Evolutionary conservation across 129 eudicot species (phyloP).

Genomic region (Logfia minima): DNA sequence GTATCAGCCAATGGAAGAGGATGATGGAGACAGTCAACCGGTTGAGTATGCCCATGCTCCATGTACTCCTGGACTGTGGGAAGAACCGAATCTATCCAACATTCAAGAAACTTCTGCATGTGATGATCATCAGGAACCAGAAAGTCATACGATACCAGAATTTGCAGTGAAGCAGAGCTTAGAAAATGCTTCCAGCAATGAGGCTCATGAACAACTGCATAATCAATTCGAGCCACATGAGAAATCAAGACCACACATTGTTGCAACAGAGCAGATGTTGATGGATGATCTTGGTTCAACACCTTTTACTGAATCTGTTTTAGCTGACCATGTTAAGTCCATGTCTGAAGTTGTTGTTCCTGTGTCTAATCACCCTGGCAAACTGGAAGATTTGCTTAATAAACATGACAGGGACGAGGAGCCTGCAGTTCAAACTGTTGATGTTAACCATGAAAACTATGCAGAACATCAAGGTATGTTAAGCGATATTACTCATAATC

Average conservation of each 20-base stretch:
- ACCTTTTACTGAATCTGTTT: conserved; percentile 28
- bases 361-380: conserved; percentile 27
- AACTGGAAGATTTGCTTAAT: conserved; percentile 23
- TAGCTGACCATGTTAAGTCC: conserved; percentile 16
- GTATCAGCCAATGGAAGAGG: conserved; percentile 37
- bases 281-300: conserved; percentile 28
- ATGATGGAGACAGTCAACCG: conserved; percentile 44
- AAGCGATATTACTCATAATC: neutral
- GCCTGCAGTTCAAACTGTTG: conserved; percentile 23
- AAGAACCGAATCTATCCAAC: conserved; percentile 71
- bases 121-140: conserved; percentile 72
- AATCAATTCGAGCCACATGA: conserved; percentile 33
- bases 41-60: conserved; percentile 89
- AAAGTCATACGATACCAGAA: conserved; percentile 47
- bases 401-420: conserved; percentile 19
- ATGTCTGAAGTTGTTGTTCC: conserved; percentile 24
- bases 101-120: conserved; percentile 71
- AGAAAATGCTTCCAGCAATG: conserved; percentile 44
- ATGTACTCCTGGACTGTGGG: conserved; percentile 85
- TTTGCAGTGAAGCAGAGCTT: conserved; percentile 40
- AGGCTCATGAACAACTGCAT: conserved; percentile 35
- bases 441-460: conserved; percentile 30
- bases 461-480: conserved; percentile 32
- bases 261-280: conserved; percentile 23
- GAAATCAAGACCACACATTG: conserved; percentile 28